phyloP scores from a whole-genome alignment of 257 asterid genomes.

The Orobanche coerulescens region DNA sequence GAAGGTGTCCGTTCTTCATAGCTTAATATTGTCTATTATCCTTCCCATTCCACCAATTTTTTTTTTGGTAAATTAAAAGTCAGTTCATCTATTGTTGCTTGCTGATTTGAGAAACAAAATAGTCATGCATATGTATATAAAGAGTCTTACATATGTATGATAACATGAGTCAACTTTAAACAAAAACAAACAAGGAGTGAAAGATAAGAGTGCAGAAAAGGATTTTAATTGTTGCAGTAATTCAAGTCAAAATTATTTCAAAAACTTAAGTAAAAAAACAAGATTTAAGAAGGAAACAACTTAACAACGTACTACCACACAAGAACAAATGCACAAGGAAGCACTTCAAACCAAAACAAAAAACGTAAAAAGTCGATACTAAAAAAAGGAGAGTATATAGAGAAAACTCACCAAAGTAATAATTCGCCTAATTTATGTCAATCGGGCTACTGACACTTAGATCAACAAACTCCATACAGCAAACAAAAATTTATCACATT shows the following conservation, averaged over 20 bases:
- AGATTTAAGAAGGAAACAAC: conserved; percentile 11
- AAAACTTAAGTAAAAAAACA: neutral
- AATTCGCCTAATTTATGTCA: conserved; percentile 1
- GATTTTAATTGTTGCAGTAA: conserved; percentile 12
- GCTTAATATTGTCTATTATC: neutral
- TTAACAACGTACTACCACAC: no score
- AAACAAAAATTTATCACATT: conserved; percentile 13
- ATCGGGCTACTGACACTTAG: conserved; percentile 18
- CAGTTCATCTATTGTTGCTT: neutral
- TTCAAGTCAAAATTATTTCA: conserved; percentile 7
- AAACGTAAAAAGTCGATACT: neutral
- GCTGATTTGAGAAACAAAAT: neutral
- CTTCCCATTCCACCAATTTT: neutral
- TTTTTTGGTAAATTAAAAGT: neutral
- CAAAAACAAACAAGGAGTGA: conserved; percentile 6
- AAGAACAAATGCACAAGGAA: neutral
- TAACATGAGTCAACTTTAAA: conserved; percentile 22
- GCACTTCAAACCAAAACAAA: neutral
- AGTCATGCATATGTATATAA: neutral
- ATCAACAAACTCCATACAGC: conserved; percentile 20
- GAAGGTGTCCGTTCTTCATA: no score
- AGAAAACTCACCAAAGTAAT: conserved; percentile 6
- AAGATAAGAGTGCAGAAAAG: neutral
- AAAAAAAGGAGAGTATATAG: neutral
- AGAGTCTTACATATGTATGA: neutral